phyloP scores from a whole-genome alignment of 106 monocot species.

The Acorus gramineus region DNA sequence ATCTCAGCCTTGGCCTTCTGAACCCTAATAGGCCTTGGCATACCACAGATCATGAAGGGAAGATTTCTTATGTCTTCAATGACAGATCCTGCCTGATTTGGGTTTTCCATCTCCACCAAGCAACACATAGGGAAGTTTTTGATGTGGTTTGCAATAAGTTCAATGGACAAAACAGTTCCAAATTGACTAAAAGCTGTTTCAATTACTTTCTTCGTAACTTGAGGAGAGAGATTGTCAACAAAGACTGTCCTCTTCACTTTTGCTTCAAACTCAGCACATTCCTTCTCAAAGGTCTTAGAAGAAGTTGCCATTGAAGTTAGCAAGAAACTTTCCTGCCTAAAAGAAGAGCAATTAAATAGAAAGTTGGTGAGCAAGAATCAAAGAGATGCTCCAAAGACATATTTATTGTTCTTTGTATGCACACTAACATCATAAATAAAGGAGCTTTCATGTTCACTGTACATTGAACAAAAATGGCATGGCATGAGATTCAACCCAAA shows the following conservation, averaged over 20 bases:
- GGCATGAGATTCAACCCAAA: too few species aligned
- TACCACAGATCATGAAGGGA: constrained; percentile 84
- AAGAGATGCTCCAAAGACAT: too few species aligned
- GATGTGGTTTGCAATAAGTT: constrained; percentile 52
- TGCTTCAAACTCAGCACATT: constrained; percentile 54
- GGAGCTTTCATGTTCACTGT: too few species aligned
- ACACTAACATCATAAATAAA: too few species aligned
- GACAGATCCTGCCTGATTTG: constrained; percentile 33
- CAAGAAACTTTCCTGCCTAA: too few species aligned
- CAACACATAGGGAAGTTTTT: constrained; percentile 52
- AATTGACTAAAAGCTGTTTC: constrained; percentile 62
- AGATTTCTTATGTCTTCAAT: constrained; percentile 31
- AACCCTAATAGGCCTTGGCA: constrained; percentile 71
- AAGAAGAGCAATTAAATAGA: too few species aligned
- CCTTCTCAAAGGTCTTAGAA: constrained; percentile 9
- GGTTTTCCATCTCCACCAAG: constrained; percentile 75
- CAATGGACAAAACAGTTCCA: constrained; percentile 40
- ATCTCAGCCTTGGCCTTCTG: constrained; percentile 41
- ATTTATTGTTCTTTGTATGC: too few species aligned
- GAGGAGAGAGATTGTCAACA: constrained; percentile 62
- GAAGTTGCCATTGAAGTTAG: too few species aligned
- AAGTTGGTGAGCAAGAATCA: too few species aligned
- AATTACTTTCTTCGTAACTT: constrained; percentile 44
- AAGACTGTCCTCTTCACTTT: constrained; percentile 82
- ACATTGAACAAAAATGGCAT: too few species aligned